Conservation (phyloP, 805 yeast species). For the Peterozyma toletana region DNA sequence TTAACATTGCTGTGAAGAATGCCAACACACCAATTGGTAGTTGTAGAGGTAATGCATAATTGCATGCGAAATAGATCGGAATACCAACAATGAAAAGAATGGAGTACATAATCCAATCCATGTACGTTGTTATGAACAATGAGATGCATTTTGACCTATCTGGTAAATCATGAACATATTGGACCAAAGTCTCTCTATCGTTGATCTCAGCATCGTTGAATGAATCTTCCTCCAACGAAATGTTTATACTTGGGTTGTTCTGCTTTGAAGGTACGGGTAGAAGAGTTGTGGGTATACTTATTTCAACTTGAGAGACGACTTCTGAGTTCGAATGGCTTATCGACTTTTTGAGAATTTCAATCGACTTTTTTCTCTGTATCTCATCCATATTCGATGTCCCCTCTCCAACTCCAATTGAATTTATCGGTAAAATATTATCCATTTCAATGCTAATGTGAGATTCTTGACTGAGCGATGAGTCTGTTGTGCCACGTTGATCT, state of each 20-base stretch:
- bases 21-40: slow-evolving; percentile 51
- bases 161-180: slow-evolving; percentile 10
- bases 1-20: slow-evolving; percentile 38
- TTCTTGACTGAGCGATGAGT: slow-evolving; percentile 1
- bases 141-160: slow-evolving; percentile 21
- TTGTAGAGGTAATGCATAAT: slow-evolving; percentile 56
- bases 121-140: slow-evolving; percentile 20
- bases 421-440: slow-evolving; percentile 3
- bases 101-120: slow-evolving; percentile 49
- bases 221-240: not conserved
- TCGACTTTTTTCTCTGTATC: not conserved
- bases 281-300: not conserved
- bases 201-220: slow-evolving; percentile 10
- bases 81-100: slow-evolving; percentile 45
- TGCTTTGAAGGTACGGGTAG: not conserved
- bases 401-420: not conserved
- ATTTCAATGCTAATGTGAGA: slow-evolving; percentile 3
- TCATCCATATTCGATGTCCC: not conserved
- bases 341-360: not conserved
- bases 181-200: slow-evolving; percentile 13
- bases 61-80: slow-evolving; percentile 52
- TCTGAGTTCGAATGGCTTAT: not conserved
- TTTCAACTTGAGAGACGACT: not conserved
- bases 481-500: not conserved
- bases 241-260: not conserved